Percentiles rank a stretch among this genome's conserved stretches.
Evolutionary conservation across 139 green algal species (phyloP).

Genomic region (Nannochloris sp.): DNA sequence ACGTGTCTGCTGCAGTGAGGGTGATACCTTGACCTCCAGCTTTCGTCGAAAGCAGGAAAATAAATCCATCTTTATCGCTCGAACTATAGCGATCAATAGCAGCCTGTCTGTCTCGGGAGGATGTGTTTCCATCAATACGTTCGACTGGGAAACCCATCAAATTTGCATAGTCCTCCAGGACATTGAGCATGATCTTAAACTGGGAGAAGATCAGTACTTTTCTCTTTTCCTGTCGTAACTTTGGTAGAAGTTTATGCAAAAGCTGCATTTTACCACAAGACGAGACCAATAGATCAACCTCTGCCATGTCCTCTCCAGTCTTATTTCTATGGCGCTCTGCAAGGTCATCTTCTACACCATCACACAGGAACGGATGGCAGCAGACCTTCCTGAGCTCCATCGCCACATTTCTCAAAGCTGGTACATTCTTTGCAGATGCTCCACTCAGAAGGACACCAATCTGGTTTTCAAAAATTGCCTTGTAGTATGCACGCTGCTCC

Average conservation of each 20-base stretch:
- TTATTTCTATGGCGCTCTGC: conserved; percentile 1
- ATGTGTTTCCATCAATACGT: conserved; percentile 72
- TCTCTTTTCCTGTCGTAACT: conserved; percentile 65
- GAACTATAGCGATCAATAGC: conserved; percentile 81
- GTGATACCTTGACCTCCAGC: conserved; percentile 94
- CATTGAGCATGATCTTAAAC: conserved; percentile 85
- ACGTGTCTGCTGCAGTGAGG: conserved; percentile 85
- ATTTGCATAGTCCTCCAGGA: conserved; percentile 75
- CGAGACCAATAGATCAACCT: conserved; percentile 52
- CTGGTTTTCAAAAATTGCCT: conserved; percentile 57
- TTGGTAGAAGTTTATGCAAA: conserved; percentile 71
- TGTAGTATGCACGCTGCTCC: conserved; percentile 74
- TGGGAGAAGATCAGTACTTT: conserved; percentile 85
- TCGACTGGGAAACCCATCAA: conserved; percentile 49
- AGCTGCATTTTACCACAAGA: conserved; percentile 76
- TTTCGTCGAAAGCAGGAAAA: conserved; percentile 86
- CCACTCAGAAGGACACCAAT: conserved; percentile 48
- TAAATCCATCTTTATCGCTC: conserved; percentile 47
- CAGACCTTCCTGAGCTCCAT: conserved; percentile 97
- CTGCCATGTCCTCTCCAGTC: conserved; percentile 7
- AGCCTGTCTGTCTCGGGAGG: conserved; percentile 52
- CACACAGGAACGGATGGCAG: conserved; percentile 87
- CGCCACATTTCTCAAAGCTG: conserved; percentile 71
- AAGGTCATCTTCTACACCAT: conserved; percentile 77
- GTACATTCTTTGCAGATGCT: conserved; percentile 47